phyloP scores from a whole-genome alignment of 768 basidiomycete genomes.

The Hericium coralloides region DNA sequence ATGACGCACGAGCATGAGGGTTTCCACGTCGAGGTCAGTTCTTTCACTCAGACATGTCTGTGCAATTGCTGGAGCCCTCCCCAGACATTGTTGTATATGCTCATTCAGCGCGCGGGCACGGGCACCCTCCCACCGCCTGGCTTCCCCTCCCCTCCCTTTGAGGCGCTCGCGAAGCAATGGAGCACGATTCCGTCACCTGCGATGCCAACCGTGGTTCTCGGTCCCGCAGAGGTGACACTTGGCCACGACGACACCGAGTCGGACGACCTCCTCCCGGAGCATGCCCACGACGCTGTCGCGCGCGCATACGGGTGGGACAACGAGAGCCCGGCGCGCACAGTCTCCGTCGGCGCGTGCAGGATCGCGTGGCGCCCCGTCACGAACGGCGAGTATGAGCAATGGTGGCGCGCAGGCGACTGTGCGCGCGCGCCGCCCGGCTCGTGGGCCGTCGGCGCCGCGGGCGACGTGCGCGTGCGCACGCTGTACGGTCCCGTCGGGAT shows the following conservation, averaged over 20 bases:
- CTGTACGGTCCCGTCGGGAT: slow-evolving; percentile 80
- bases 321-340: slow-evolving; percentile 62
- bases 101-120: slow-evolving; percentile 69
- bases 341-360: slow-evolving; percentile 58
- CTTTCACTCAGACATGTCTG: neutral
- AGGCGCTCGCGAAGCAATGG: slow-evolving; percentile 38
- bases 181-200: slow-evolving; percentile 30
- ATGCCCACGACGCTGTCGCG: slow-evolving; percentile 20
- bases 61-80: neutral
- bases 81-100: slow-evolving; percentile 88
- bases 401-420: slow-evolving; percentile 39
- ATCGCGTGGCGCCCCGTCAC: slow-evolving; percentile 83
- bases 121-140: slow-evolving; percentile 74
- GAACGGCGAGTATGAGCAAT: slow-evolving; percentile 77
- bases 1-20: slow-evolving; percentile 92
- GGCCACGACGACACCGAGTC: slow-evolving; percentile 81
- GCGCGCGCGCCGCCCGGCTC: slow-evolving; percentile 41
- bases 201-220: slow-evolving; percentile 44
- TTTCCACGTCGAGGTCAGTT: slow-evolving; percentile 65
- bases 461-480: slow-evolving; percentile 54
- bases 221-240: slow-evolving; percentile 48
- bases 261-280: slow-evolving; percentile 43
- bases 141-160: slow-evolving; percentile 69
- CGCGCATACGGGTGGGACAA: slow-evolving; percentile 95
- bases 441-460: neutral